Base-by-base conservation (phyloP, 78 protist genomes). In the Bigelowiella natans region DNA sequence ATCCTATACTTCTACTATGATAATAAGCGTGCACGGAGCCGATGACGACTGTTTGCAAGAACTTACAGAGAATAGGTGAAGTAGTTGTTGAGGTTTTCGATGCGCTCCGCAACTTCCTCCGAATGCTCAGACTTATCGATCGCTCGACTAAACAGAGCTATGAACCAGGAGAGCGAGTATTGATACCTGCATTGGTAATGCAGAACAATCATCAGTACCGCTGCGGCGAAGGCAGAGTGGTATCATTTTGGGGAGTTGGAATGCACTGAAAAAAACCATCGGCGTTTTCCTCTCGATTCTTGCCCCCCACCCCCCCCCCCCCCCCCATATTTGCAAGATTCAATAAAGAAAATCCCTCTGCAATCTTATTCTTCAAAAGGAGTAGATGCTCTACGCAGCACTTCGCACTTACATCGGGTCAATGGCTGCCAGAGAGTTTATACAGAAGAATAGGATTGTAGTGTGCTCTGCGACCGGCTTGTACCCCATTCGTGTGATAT, bases 101-200 rank as follows among this genome's bases (percentile, higher is more conserved):
- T 39, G 29, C 93, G 88, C 92, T 38, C 40, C n/a, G n/a, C n/a
- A n/a, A n/a, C n/a, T n/a, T 63, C 82, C 29, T 63, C 51, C 86
- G 91, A 82, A 51, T 82, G 82, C 88, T 40, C 82, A 63, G 36
- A n/a, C 36, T 63, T 63, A n/a, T 63, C 92, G 37, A 39, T 88
- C 28, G 85, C 89, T 37, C 86, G 88, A 39, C 39, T 31, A 31
- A 37, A 26, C 29, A 90, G 63, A 36, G 93, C 40, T 40, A 88
- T 38, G 30, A 36, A 82, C 97, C 98, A 97, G 63, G 88, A 89
- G 34, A 97, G 95, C n/a, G n/a, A n/a, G n/a, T n/a, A n/a, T n/a
- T n/a, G n/a, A n/a, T n/a, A n/a, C n/a, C n/a, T n/a, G n/a, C n/a
- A n/a, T n/a, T n/a, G n/a, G n/a, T n/a, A n/a, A n/a, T n/a, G n/a